Evolutionary conservation across 1,284 basidiomycete species (phyloP).

Genomic region (Ganoderma sp.): DNA sequence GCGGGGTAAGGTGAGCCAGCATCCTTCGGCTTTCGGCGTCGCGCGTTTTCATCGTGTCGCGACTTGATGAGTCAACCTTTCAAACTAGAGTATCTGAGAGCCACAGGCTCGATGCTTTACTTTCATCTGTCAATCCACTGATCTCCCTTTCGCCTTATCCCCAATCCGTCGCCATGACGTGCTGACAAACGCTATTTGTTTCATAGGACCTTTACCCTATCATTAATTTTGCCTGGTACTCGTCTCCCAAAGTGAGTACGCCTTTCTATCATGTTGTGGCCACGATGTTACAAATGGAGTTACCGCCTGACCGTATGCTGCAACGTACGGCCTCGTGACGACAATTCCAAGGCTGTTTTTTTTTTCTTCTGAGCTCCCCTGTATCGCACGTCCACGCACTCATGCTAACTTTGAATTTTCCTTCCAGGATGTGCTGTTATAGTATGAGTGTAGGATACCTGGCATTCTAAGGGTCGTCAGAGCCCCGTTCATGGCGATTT

Average conservation of each 20-base stretch:
- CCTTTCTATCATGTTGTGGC: conserved; percentile 12
- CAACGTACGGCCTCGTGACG: conserved; percentile 56
- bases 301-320: conserved; percentile 72
- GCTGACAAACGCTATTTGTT: neutral
- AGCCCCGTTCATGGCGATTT: neutral
- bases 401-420: neutral
- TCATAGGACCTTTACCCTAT: neutral
- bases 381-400: neutral
- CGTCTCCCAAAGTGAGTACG: conserved; percentile 16
- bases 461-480: neutral
- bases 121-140: conserved; percentile 70
- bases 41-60: conserved; percentile 14
- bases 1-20: conserved; percentile 16
- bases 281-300: conserved; percentile 59
- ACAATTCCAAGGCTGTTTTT: conserved; percentile 77
- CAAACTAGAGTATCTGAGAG: conserved; percentile 92
- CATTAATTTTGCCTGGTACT: neutral
- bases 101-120: conserved; percentile 69
- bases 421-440: neutral
- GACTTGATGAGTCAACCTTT: conserved; percentile 64
- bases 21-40: neutral
- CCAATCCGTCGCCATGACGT: neutral
- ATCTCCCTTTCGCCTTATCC: conserved; percentile 37
- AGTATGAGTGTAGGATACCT: no score
- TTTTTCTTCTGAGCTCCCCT: conserved; percentile 57